Evolutionary conservation across 352 stramenopile species (phyloP).

Genomic region (Globisporangium irregulare): DNA sequence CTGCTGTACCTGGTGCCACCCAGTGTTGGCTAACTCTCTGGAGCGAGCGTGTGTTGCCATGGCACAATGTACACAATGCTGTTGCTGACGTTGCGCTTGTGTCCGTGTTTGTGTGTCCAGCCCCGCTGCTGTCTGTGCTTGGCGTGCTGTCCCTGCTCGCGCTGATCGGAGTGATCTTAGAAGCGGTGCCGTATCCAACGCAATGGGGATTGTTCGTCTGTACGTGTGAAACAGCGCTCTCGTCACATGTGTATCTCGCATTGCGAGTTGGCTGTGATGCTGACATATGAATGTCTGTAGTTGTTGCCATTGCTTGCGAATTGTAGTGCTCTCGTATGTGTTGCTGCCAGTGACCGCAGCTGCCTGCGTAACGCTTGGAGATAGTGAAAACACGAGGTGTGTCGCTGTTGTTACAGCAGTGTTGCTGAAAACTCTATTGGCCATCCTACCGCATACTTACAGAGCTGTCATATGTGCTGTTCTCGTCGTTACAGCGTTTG

Average conservation of each 20-base stretch:
- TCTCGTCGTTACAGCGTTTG: constrained; percentile 24
- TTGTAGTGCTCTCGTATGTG: constrained; percentile 60
- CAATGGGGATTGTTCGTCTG: constrained; percentile 67
- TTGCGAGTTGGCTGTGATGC: background rate
- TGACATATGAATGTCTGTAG: background rate
- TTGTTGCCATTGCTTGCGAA: background rate
- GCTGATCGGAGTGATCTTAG: constrained; percentile 51
- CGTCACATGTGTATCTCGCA: background rate
- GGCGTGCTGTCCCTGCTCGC: constrained; percentile 51
- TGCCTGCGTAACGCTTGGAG: constrained; percentile 45
- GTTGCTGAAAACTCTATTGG: background rate
- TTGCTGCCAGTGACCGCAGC: constrained; percentile 58
- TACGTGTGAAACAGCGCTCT: constrained; percentile 16
- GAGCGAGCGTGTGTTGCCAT: background rate
- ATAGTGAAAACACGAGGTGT: constrained; percentile 50
- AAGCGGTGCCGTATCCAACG: constrained; percentile 52
- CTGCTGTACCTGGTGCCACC: background rate
- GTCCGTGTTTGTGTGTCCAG: constrained; percentile 17
- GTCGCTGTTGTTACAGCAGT: background rate
- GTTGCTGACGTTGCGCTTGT: background rate
- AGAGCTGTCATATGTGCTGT: background rate
- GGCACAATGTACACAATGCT: background rate
- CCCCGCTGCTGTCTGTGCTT: constrained; percentile 34
- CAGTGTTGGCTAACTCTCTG: background rate
- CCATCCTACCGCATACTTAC: background rate